Base-by-base conservation (phyloP, 345 rosid genomes). In the Barbarea vulgaris region DNA sequence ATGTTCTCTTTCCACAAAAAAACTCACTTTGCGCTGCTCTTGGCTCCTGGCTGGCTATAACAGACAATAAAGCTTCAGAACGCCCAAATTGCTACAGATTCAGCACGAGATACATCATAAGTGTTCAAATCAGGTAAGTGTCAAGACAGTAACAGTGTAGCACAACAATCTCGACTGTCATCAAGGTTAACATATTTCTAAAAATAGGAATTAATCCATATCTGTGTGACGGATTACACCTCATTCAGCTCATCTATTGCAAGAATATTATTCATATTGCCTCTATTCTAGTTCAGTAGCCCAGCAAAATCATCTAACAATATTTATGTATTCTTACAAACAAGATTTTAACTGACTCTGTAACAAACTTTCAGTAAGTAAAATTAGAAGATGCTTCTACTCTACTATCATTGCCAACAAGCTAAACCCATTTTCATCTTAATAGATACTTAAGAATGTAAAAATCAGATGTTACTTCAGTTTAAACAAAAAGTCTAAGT, bases 11-110 rank as follows among this genome's bases (percentile, higher is more conserved):
- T 75, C 91, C 70, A 89, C 83, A 64, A 57, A 87, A 73, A 89
- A 93, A 88, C 98, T 93, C 63, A 89, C 84, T 82, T 93, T 91
- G 84, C 85, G 88, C 25, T 86, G 86, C 22, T 95, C 86, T 80
- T 88, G 96, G 75, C 88, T 88, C 30, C 85, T 85, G 19, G 79
- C 84, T 47, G 89, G 73, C 98, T 93, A 82, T 80, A 87, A 53
- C 28, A 62, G n/a, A 67, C 63, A 24, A n/a, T n/a, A 22, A 51
- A 21, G 14, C 60, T 58, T 58, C 21, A 36, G 44, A 67, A 25
- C 24, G 1, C n/a, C 62, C 62, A 59, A 53, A 68, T 28, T 39
- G 55, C 64, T 15, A 60, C 33, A 52, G 64, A 52, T 30, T 31
- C 50, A 67, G 54, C 48, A 22, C 3, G 28, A 54, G 19, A 54